Conservation (phyloP, 495 filamentous ascomycete species). For the Trichoderma parareesei region DNA sequence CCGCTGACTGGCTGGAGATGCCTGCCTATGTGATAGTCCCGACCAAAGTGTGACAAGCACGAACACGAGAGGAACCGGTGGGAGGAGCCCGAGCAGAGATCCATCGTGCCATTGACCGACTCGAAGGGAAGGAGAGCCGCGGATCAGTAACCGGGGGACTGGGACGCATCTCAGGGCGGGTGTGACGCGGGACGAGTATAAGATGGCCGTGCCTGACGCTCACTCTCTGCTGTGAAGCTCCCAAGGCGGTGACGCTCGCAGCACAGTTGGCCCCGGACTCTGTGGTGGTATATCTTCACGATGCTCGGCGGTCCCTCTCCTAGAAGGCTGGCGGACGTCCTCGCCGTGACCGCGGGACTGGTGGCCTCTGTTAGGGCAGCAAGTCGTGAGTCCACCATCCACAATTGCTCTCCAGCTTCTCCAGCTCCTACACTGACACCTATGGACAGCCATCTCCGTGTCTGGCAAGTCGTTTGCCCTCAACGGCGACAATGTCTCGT, state of each 20-base stretch:
- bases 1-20: not conserved
- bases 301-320: not conserved
- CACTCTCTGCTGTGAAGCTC: not conserved
- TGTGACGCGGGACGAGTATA: not conserved
- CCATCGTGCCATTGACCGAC: not conserved
- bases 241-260: not conserved
- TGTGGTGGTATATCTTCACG: not conserved
- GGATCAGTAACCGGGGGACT: not conserved
- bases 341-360: not conserved
- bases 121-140: not conserved
- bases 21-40: not conserved
- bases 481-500: conserved; percentile 41
- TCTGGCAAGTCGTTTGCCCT: conserved; percentile 33
- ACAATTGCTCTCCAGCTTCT: no score
- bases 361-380: not conserved
- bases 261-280: not conserved
- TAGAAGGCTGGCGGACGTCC: not conserved
- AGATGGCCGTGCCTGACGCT: not conserved
- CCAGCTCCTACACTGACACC: not conserved
- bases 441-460: conserved; percentile 1
- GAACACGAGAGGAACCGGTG: not conserved
- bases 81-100: not conserved
- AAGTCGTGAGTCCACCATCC: not conserved
- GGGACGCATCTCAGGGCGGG: not conserved
- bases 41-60: not conserved